Evolutionary conservation across 352 stramenopile genomes (phyloP), one percentile per base, ranked within the genome.

Genomic region (Phytophthora crassamura): DNA sequence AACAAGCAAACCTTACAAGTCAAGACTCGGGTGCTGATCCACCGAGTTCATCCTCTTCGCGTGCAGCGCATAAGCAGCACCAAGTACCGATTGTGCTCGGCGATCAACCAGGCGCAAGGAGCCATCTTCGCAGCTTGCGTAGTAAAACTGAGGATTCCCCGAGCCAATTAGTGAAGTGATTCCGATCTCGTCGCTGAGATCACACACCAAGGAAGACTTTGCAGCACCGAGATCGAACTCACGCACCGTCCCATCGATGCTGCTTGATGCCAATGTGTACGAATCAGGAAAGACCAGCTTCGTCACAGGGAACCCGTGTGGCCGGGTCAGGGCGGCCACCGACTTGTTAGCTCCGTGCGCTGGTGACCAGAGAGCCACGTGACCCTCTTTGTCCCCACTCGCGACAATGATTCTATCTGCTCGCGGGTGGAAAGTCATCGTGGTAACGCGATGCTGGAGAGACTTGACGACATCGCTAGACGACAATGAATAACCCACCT

Each of bases 31-130:
- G 28, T 94, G 86, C 34, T 82, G 71, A 43, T 92, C 79, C 16
- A 94, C 70, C 2, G 86, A 90, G 53, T 92, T 90, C 25, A 92
- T 72, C 62, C 81, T 87, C 54, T 81, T 86, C 38, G 86, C 72
- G 38, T 93, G 86, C 16, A 91, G 50, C 1, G 46, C 1, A 41
- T 77, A 91, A 8, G 30, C 45, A 1, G 69, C 32, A 5, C 69
- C 47, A 15, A 64, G 72, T 11, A 39, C 22, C 2, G 32, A 53
- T 5, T 33, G 15, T 9, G 68, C 54, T 10, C 86, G 79, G 20
- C 55, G 64, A 55, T 94, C 82, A 10, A 92, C 35, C 5, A 64
- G 54, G 33, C 70, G 77, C 9, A 93, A 66, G 3, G 64, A 55
- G 7, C 86, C 86, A 30, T 91, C 75, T 6, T 85, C 70, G 36